These are phyloP conservation scores for Globisporangium iwayamae DNA, from an alignment of 352 stramenopile genomes.

Conservation along the genomic window DNA sequence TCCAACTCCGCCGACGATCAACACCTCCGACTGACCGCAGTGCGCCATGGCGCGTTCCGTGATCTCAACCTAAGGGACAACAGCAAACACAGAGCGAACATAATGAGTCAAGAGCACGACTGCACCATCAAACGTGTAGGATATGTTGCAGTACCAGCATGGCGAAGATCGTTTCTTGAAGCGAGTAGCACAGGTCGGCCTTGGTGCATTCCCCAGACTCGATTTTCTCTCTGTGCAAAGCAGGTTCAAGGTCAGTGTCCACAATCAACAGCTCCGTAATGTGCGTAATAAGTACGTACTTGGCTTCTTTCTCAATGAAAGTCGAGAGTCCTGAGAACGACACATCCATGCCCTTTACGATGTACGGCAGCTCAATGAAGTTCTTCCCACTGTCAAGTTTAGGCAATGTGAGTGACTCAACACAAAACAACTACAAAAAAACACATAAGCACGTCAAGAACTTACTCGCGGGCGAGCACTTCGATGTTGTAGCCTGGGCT, in stretches of 20 bases:
- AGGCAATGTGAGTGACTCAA: background rate
- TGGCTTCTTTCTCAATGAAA: conserved; percentile 93
- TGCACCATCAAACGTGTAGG: background rate
- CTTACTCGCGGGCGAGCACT: conserved; percentile 92
- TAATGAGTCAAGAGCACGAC: background rate
- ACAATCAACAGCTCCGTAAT: background rate
- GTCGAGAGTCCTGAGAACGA: conserved; percentile 98
- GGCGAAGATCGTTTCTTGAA: conserved; percentile 99
- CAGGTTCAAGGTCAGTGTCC: background rate
- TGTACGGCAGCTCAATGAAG: conserved; percentile 98
- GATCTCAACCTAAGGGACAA: conserved; percentile 90
- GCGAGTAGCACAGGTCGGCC: conserved; percentile 97
- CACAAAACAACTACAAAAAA: no score
- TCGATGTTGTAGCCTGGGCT: conserved; percentile 99
- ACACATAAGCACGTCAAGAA: conserved; percentile 1
- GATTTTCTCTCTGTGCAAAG: conserved; percentile 62
- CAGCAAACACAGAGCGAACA: background rate
- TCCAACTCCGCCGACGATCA: conserved; percentile 99
- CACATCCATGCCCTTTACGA: conserved; percentile 99
- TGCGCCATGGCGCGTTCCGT: conserved; percentile 99
- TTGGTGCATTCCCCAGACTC: conserved; percentile 88
- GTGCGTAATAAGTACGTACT: conserved; percentile 26
- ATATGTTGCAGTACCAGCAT: conserved; percentile 89
- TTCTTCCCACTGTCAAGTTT: conserved; percentile 52
- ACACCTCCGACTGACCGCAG: conserved; percentile 93